Evolutionary conservation across 768 basidiomycete species (phyloP).

Genomic region (Baorangia bicolor): DNA sequence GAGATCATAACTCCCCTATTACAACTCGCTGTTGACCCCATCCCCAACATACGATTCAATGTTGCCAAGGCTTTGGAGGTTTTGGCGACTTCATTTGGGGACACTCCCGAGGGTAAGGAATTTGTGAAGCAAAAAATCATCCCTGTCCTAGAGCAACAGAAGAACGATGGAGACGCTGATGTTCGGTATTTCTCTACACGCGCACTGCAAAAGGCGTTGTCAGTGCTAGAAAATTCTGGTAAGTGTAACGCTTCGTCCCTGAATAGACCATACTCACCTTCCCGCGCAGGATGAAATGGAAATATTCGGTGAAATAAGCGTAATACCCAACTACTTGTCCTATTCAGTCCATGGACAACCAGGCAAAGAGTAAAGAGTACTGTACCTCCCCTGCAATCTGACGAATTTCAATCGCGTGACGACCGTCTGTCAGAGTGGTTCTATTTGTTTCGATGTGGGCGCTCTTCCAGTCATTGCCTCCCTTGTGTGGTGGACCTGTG

Average conservation of each 20-base stretch:
- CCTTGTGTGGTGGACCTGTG: background rate
- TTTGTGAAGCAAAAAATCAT: conserved; percentile 72
- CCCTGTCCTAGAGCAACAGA: conserved; percentile 83
- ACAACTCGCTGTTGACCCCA: conserved; percentile 81
- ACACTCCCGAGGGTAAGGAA: conserved; percentile 65
- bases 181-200: conserved; percentile 91
- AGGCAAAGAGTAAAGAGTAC: conserved; percentile 31
- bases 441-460: background rate
- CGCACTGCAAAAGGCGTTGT: conserved; percentile 61
- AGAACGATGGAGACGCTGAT: conserved; percentile 90
- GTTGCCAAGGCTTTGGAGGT: conserved; percentile 95
- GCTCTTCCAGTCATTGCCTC: background rate
- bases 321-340: conserved; percentile 33
- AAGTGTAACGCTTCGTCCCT: conserved; percentile 1
- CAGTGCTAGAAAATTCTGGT: conserved; percentile 41
- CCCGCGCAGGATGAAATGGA: conserved; percentile 22
- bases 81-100: conserved; percentile 69
- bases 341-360: conserved; percentile 20
- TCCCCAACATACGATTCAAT: conserved; percentile 99
- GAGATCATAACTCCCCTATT: conserved; percentile 85
- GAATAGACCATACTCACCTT: conserved; percentile 1
- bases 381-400: conserved; percentile 30
- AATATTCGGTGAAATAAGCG: conserved; percentile 20
- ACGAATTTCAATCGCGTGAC: conserved; percentile 19
- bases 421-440: background rate